phyloP scores from a whole-genome alignment of 257 asterid genomes.

The Salvia splendens region DNA sequence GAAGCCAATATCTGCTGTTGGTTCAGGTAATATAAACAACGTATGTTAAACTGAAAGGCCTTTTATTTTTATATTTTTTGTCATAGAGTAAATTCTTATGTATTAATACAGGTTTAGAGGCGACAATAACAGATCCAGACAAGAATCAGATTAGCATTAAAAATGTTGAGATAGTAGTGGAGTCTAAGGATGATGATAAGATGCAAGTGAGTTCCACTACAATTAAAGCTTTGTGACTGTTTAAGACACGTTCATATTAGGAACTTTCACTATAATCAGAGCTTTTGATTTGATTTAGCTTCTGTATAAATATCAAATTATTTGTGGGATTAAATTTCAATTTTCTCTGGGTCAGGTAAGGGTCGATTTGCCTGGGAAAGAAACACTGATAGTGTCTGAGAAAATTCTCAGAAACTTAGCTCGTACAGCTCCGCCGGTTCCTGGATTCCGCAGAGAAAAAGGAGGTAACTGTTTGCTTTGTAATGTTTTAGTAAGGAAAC shows the following conservation, averaged over 20 bases:
- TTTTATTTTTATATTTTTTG: background rate
- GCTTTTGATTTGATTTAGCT: conserved; percentile 2
- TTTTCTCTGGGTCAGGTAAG: conserved; percentile 53
- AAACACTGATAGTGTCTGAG: conserved; percentile 62
- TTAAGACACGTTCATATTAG: background rate
- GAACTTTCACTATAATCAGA: conserved; percentile 24
- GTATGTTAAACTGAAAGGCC: conserved; percentile 18
- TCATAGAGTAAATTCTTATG: conserved; percentile 16
- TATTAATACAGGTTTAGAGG: conserved; percentile 54
- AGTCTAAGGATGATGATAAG: conserved; percentile 59
- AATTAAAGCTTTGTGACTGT: no score
- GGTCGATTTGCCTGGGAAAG: conserved; percentile 73
- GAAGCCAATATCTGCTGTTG: conserved; percentile 52
- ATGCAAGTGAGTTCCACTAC: conserved; percentile 52
- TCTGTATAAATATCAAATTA: background rate
- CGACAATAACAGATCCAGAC: conserved; percentile 45
- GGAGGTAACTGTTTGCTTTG: conserved; percentile 57
- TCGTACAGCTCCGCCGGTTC: conserved; percentile 79
- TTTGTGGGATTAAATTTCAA: conserved; percentile 22
- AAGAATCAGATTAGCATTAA: conserved; percentile 43
- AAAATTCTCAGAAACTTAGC: conserved; percentile 66
- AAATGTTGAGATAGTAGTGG: conserved; percentile 52
- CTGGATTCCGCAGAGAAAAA: conserved; percentile 78
- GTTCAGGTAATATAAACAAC: conserved; percentile 42
- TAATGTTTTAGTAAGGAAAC: conserved; percentile 5